A percentile compares a stretch with the other conserved stretches of the same genome.
Conservation (phyloP, 176 grass and related monocot genomes). For the Lolium perenne region DNA sequence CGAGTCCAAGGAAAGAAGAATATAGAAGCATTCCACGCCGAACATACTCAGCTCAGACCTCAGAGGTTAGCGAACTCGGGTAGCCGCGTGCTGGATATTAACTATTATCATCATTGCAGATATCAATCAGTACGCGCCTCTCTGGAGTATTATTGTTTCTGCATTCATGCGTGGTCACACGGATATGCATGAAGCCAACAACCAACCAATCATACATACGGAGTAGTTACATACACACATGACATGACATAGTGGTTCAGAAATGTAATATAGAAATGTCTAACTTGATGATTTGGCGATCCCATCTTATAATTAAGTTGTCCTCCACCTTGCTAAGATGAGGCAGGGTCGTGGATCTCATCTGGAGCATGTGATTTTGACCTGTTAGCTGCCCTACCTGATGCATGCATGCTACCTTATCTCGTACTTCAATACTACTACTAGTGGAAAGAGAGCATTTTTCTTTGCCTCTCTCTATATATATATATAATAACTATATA, state of each 20-base stretch:
- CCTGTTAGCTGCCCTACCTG: background rate
- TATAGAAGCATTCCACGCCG: background rate
- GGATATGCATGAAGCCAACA: slow-evolving; percentile 1
- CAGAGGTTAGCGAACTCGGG: background rate
- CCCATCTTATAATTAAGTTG: background rate
- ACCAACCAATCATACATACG: background rate
- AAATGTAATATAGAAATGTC: background rate
- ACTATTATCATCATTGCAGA: background rate
- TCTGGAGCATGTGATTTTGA: slow-evolving; percentile 32
- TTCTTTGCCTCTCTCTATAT: background rate
- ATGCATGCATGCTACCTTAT: slow-evolving; percentile 13
- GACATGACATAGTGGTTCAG: background rate
- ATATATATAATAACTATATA: no score
- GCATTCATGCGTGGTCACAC: background rate
- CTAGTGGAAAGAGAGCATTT: background rate
- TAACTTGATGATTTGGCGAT: background rate
- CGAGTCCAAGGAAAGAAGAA: background rate
- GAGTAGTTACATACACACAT: background rate
- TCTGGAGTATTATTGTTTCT: background rate
- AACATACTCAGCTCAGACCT: background rate
- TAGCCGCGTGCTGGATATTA: slow-evolving; percentile 25
- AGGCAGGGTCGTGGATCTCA: background rate
- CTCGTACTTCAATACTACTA: background rate
- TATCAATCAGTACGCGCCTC: background rate
- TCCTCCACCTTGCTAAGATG: background rate